Conservation (phyloP, 176 grass and related monocot genomes). For the Hyparrhenia diplandra region DNA sequence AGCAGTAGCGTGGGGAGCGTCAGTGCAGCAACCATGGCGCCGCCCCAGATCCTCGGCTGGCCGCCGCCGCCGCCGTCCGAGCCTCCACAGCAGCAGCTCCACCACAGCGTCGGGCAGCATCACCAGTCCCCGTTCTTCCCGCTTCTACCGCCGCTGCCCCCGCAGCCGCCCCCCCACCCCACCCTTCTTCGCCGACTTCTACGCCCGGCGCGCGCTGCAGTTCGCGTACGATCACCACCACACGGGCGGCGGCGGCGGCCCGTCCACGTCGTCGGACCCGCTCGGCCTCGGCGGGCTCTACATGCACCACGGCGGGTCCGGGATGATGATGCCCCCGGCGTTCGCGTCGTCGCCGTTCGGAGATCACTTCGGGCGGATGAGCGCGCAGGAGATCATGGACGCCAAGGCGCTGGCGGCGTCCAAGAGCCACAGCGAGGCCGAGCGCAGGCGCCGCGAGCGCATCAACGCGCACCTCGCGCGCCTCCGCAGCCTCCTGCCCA, state of each 20-base stretch:
- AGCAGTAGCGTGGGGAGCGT: constrained; percentile 56
- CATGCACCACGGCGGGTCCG: constrained; percentile 28
- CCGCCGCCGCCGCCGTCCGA: constrained; percentile 13
- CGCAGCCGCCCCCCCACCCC: constrained; percentile 40
- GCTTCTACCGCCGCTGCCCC: constrained; percentile 47
- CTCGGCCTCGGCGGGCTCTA: constrained; percentile 79
- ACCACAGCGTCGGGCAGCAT: neutral
- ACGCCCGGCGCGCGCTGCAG: constrained; percentile 74
- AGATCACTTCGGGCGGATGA: constrained; percentile 51
- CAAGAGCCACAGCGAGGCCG: constrained; percentile 98
- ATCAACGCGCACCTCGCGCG: constrained; percentile 94
- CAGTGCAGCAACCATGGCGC: constrained; percentile 46
- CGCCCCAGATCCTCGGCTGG: constrained; percentile 37
- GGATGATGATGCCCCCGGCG: constrained; percentile 53
- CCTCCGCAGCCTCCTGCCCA: constrained; percentile 90
- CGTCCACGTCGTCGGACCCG: constrained; percentile 70
- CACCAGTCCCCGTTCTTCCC: constrained; percentile 62
- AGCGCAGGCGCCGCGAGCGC: constrained; percentile 90
- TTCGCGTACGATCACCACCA: constrained; percentile 66
- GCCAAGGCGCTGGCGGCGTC: constrained; percentile 97
- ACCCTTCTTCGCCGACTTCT: constrained; percentile 74
- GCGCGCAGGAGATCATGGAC: constrained; percentile 75
- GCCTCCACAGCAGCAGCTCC: constrained; percentile 20
- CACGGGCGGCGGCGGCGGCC: constrained; percentile 41
- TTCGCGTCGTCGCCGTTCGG: constrained; percentile 56